Evolutionary conservation across 202 grass and related monocot genomes (phyloP), one percentile per base, ranked within the genome.

Genomic region (Brachypodium distachyon): DNA sequence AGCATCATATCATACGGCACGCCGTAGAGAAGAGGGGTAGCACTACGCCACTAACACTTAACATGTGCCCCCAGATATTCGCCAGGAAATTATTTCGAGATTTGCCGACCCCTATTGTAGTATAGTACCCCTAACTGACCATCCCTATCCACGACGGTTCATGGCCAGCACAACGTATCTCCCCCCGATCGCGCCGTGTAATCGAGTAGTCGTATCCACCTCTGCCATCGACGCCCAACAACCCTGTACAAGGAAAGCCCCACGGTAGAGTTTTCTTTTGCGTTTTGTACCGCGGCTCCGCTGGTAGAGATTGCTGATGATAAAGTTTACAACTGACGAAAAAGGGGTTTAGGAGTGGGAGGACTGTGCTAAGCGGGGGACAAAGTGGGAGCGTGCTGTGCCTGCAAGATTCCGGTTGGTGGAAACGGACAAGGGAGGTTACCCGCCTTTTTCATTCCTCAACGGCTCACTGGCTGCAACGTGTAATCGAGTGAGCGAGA

Each of bases 391-490:
- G 73, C 52, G 41, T 56, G 70, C 27, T 31, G 49, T 49, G 73
- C 9, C 14, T 12, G 23, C 10, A 52, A 70, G 79, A 83, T 73
- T 82, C 85, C 58, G 65, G 73, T 28, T 28, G 67, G 41, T 67
- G 64, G 49, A 78, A 87, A 26, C 79, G 58, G 85, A 82, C 79
- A 82, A 87, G 38, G 18, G 44, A 59, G 73, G 49, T 36, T 66
- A 41, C 36, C 49, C 0, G 21, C 39, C 18, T 74, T 41, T 37
- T 41, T 37, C 39, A 38, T 54, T 47, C 41, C 26, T 34, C 56
- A 81, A 82, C 84, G 84, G 78, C 65, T 77, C 79, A 13, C 22
- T 72, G 56, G 46, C 72, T 22, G 71, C 54, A 62, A 11, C 72
- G 3, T 63, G 52, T 32, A 41, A 43, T 31, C 32, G 27, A 22